phyloP scores from a whole-genome alignment of 2,329 filamentous ascomycete genomes.

The Diaporthe eres region DNA sequence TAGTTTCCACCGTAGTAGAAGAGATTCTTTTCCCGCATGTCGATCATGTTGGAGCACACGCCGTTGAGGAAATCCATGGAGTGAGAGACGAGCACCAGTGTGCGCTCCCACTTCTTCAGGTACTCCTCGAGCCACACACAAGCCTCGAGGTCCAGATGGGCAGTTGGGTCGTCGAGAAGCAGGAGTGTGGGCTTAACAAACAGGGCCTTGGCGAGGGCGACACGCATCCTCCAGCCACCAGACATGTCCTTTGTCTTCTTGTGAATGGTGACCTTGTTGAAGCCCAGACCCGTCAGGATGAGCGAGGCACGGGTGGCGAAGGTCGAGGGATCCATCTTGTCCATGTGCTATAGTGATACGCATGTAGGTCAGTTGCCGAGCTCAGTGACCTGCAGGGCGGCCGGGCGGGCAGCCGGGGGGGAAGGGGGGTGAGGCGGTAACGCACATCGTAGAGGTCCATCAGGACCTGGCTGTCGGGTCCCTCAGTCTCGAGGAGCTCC shows the following conservation, averaged over 20 bases:
- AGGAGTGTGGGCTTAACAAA: constrained; percentile 98
- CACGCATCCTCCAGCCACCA: constrained; percentile 99
- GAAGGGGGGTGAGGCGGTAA: background rate
- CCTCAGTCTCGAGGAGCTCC: constrained; percentile 90
- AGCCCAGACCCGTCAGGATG: constrained; percentile 97
- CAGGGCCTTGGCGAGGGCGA: constrained; percentile 95
- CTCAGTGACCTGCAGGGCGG: constrained; percentile 36
- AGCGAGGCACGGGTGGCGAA: constrained; percentile 96
- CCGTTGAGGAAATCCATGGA: constrained; percentile 99
- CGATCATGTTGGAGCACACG: constrained; percentile 98
- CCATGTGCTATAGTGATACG: constrained; percentile 80
- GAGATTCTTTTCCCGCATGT: constrained; percentile 92
- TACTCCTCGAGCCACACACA: constrained; percentile 99
- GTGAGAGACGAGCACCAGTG: constrained; percentile 95
- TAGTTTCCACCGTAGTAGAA: constrained; percentile 99
- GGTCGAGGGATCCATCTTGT: constrained; percentile 98
- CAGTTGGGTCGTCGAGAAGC: constrained; percentile 97
- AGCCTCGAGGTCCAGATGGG: constrained; percentile 98
- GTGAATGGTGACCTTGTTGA: constrained; percentile 97
- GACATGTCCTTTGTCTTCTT: constrained; percentile 99
- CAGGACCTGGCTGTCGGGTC: constrained; percentile 89
- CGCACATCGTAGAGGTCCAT: constrained; percentile 96
- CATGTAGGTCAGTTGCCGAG: constrained; percentile 44
- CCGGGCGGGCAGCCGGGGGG: background rate
- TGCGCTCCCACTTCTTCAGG: constrained; percentile 99